These are phyloP conservation scores for Taxillus chinensis DNA, from an alignment of 164 flowering plant genomes.

Conservation along the genomic window DNA sequence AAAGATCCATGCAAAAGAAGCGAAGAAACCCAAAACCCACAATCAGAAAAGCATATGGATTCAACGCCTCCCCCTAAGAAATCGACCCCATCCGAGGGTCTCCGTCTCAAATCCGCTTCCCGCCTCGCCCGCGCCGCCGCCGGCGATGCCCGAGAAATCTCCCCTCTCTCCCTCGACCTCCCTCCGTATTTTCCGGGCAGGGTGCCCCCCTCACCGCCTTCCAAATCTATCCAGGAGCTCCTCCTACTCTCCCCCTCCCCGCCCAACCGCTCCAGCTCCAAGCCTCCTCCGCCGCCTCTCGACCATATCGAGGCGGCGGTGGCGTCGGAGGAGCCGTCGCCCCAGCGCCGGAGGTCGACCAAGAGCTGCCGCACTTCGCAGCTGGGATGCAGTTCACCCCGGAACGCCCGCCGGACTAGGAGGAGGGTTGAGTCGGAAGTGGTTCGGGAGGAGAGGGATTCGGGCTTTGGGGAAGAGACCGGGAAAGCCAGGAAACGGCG, in stretches of 20 bases:
- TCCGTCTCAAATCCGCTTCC: conserved; percentile 37
- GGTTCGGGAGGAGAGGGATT: conserved; percentile 48
- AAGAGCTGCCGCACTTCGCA: conserved; percentile 23
- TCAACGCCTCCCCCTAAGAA: conserved; percentile 28
- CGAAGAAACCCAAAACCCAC: not conserved
- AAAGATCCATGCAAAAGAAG: not conserved
- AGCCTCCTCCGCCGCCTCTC: conserved; percentile 28
- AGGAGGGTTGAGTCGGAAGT: conserved; percentile 48
- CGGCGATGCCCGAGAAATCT: conserved; percentile 9
- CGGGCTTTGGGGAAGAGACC: conserved; percentile 39
- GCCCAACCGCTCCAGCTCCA: conserved; percentile 8
- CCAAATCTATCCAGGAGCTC: conserved; percentile 9
- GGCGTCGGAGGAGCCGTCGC: conserved; percentile 24
- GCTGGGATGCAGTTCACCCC: conserved; percentile 46
- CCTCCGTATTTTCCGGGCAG: conserved; percentile 22
- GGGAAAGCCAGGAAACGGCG: conserved; percentile 43
- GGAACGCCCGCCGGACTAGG: conserved; percentile 40
- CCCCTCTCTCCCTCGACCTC: conserved; percentile 23
- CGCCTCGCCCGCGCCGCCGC: conserved; percentile 24
- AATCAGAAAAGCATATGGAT: conserved; percentile 21
- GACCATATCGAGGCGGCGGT: conserved; percentile 43
- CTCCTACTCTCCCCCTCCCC: not conserved
- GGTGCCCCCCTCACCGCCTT: conserved; percentile 10
- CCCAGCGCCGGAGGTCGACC: conserved; percentile 40
- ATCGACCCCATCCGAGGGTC: conserved; percentile 28